Conservation (phyloP, 2,329 filamentous ascomycete species). For the Saccharata proteae region DNA sequence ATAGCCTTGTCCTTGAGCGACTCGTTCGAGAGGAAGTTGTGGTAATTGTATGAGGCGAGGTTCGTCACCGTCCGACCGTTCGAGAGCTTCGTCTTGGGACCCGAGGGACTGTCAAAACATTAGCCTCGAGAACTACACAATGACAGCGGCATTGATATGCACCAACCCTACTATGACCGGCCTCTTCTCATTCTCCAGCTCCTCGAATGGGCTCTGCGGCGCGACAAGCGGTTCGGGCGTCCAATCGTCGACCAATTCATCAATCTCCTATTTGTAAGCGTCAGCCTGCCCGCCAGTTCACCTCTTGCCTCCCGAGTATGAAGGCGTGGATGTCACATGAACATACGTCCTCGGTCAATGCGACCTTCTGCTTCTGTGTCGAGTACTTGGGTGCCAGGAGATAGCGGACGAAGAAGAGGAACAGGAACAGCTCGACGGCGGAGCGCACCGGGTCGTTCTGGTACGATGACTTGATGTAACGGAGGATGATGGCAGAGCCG, state of each 20-base stretch:
- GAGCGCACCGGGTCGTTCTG: slow-evolving; percentile 93
- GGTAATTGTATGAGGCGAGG: slow-evolving; percentile 91
- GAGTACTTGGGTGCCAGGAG: slow-evolving; percentile 85
- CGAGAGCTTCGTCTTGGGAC: slow-evolving; percentile 76
- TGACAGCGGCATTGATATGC: neutral
- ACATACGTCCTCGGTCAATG: slow-evolving; percentile 60
- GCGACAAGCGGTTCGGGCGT: slow-evolving; percentile 82
- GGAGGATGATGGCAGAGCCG: slow-evolving; percentile 83
- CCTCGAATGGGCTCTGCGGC: slow-evolving; percentile 61
- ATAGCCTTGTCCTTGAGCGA: slow-evolving; percentile 90
- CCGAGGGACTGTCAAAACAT: slow-evolving; percentile 53
- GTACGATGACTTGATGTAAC: slow-evolving; percentile 94
- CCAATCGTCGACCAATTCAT: slow-evolving; percentile 95
- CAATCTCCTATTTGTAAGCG: slow-evolving; percentile 59
- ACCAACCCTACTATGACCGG: slow-evolving; percentile 78
- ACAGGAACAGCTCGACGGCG: slow-evolving; percentile 82
- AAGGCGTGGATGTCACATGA: neutral
- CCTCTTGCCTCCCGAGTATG: neutral
- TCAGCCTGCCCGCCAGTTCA: neutral
- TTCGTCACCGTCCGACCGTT: slow-evolving; percentile 88
- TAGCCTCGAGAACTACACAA: neutral
- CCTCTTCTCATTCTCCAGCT: slow-evolving; percentile 69
- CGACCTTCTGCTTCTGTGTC: slow-evolving; percentile 79
- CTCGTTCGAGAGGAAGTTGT: slow-evolving; percentile 91
- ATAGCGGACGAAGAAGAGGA: slow-evolving; percentile 92